A percentile compares a stretch with the other conserved stretches of the same genome.
These are phyloP conservation scores for Cucurbita ficifolia DNA, from an alignment of 306 rosid species.

Conservation along the genomic window DNA sequence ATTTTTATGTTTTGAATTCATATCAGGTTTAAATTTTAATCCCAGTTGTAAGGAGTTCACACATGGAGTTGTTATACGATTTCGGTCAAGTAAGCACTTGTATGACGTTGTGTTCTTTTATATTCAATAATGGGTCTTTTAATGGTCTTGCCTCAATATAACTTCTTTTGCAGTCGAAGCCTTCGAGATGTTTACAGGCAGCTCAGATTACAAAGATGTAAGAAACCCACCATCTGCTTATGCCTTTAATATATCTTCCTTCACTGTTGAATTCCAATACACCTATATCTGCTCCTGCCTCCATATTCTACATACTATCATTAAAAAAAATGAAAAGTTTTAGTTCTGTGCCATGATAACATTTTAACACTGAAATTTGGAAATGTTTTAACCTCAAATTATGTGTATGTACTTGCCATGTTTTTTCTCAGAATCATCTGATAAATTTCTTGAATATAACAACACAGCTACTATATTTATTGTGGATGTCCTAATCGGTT, in stretches of 20 bases:
- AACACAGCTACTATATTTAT: background rate
- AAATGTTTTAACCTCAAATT: background rate
- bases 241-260: background rate
- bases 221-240: conserved; percentile 16
- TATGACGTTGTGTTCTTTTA: background rate
- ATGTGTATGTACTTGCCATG: background rate
- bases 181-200: conserved; percentile 42
- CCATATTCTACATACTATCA: background rate
- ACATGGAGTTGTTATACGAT: conserved; percentile 60
- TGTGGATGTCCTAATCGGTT: background rate
- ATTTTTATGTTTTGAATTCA: conserved; percentile 7
- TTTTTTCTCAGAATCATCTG: background rate
- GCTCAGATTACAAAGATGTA: conserved; percentile 77
- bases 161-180: conserved; percentile 51
- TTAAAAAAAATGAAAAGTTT: too few species aligned
- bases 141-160: conserved; percentile 18
- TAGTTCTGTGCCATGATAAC: too few species aligned
- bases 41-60: conserved; percentile 51
- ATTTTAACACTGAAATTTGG: background rate
- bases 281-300: background rate
- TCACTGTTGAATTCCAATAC: background rate
- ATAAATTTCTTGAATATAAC: background rate
- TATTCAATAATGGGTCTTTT: conserved; percentile 13
- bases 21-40: conserved; percentile 56
- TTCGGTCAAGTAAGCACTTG: conserved; percentile 59